These are phyloP conservation scores for Ajuga chamaepitys DNA, from an alignment of 257 asterid genomes.

Conservation along the genomic window DNA sequence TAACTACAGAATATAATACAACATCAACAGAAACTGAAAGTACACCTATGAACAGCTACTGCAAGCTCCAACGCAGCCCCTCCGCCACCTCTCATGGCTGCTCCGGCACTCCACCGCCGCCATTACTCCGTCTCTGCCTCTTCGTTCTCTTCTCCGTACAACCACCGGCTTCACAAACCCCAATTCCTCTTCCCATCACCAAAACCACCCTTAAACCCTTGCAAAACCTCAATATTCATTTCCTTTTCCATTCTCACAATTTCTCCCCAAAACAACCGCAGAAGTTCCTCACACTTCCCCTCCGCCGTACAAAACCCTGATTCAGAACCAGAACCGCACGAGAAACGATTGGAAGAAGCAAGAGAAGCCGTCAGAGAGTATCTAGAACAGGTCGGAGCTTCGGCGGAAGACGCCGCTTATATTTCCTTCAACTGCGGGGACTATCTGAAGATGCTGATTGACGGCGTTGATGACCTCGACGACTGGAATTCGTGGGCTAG, in stretches of 20 bases:
- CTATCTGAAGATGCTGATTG: constrained; percentile 54
- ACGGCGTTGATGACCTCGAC: constrained; percentile 73
- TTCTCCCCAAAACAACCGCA: constrained; percentile 14
- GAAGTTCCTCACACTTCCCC: not conserved
- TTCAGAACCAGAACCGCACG: constrained; percentile 13
- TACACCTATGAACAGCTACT: not conserved
- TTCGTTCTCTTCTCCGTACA: constrained; percentile 3
- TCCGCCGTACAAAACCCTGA: constrained; percentile 14
- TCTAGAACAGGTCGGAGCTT: constrained; percentile 47
- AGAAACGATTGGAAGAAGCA: constrained; percentile 31
- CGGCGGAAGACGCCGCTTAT: constrained; percentile 48
- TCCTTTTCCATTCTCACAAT: constrained; percentile 8
- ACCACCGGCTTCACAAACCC: not conserved
- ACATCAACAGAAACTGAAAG: too few relatives aligned
- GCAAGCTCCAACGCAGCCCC: not conserved
- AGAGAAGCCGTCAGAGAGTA: constrained; percentile 59
- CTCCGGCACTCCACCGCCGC: constrained; percentile 17
- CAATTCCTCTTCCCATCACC: not conserved
- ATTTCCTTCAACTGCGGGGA: constrained; percentile 55
- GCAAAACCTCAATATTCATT: constrained; percentile 19
- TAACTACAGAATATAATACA: too few relatives aligned
- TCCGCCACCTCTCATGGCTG: constrained; percentile 25
- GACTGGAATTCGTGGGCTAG: constrained; percentile 54
- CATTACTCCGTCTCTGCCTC: not conserved
- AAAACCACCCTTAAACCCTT: constrained; percentile 30